A percentile compares a stretch with the other conserved stretches of the same genome.
phyloP scores from a whole-genome alignment of 345 rosid genomes.

The Boechera stricta region DNA sequence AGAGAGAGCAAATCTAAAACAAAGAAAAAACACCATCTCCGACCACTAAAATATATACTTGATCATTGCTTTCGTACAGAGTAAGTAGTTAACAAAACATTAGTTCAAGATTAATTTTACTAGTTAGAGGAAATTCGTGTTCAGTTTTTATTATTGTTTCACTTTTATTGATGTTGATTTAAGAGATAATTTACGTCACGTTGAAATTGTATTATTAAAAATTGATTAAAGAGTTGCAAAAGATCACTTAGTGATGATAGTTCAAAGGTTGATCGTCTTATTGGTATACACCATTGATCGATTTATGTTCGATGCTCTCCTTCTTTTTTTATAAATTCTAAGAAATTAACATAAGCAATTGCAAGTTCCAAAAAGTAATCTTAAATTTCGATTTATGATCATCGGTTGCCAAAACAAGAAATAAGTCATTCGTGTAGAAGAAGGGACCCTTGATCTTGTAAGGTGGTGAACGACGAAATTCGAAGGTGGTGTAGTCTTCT shows the following conservation, averaged over 20 bases:
- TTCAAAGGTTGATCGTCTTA: background rate
- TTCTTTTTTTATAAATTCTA: background rate
- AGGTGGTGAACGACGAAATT: conserved; percentile 22
- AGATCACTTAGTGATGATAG: background rate
- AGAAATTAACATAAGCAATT: background rate
- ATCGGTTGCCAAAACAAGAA: conserved; percentile 6
- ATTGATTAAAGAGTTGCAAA: background rate
- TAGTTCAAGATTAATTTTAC: background rate
- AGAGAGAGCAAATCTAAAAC: background rate
- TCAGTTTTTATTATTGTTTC: background rate
- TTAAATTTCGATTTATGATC: background rate
- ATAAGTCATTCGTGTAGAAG: background rate
- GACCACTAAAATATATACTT: background rate
- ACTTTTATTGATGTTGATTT: background rate
- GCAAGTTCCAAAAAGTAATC: background rate
- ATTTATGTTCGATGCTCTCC: too few species aligned
- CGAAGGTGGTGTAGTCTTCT: conserved; percentile 37
- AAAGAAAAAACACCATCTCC: background rate
- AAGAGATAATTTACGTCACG: background rate
- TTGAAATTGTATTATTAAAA: background rate
- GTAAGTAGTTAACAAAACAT: background rate
- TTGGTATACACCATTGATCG: background rate
- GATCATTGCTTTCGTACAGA: background rate
- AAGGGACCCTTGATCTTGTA: conserved; percentile 27
- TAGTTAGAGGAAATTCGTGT: background rate